Evolutionary conservation across 2,329 filamentous ascomycete genomes (phyloP).

Genomic region (Fusarium pilosicola): DNA sequence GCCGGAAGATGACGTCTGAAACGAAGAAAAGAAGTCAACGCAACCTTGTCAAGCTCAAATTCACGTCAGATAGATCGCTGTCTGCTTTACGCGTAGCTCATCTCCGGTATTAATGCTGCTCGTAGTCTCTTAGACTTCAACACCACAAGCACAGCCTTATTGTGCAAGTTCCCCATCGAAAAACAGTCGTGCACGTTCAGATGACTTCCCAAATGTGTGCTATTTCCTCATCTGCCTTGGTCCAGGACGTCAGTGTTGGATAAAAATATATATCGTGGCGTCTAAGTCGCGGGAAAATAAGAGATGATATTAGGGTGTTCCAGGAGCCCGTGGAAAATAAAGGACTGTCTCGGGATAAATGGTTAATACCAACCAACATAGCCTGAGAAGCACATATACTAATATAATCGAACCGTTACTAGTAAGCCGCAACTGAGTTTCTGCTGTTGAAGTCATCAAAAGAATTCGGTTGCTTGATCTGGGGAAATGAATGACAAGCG

Average conservation of each 20-base stretch:
- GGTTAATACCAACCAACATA: not conserved
- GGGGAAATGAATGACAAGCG: conserved; percentile 25
- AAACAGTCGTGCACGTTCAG: not conserved
- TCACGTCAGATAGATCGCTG: conserved; percentile 45
- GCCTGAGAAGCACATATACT: not conserved
- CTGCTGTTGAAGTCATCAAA: not conserved
- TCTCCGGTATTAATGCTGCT: conserved; percentile 43
- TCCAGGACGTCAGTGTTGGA: not conserved
- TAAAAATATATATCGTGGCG: conserved; percentile 3
- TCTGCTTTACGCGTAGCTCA: conserved; percentile 37
- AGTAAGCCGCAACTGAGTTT: not conserved
- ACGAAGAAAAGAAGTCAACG: conserved; percentile 26
- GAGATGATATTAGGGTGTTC: conserved; percentile 40
- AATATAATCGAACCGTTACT: not conserved
- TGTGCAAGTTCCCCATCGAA: not conserved
- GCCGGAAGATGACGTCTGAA: conserved; percentile 44
- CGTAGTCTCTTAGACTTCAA: conserved; percentile 7
- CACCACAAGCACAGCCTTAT: not conserved
- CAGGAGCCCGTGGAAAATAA: conserved; percentile 21
- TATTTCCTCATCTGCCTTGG: not conserved
- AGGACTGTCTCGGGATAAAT: conserved; percentile 26
- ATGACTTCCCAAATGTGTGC: not conserved
- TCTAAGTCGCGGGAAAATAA: conserved; percentile 6
- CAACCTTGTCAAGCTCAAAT: conserved; percentile 43
- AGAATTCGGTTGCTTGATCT: not conserved